Conservation (phyloP, 305 asterid species). For the Striga hermonthica region DNA sequence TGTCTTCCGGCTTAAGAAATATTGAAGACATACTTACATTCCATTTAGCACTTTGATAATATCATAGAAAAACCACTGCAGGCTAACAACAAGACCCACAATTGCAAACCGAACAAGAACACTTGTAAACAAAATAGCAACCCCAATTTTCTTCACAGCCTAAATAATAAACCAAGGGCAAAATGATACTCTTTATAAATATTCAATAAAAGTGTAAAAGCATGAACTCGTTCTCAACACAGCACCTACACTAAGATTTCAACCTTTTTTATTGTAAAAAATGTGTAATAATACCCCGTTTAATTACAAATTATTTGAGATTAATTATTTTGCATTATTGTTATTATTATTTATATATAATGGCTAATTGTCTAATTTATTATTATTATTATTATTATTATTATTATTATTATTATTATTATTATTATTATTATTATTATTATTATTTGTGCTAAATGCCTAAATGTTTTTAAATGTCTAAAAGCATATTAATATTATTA, state of each 20-base stretch:
- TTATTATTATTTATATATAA: too few relatives aligned
- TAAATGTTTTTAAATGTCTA: too few relatives aligned
- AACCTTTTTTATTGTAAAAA: constrained; percentile 59
- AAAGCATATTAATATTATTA: too few relatives aligned
- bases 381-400: too few relatives aligned
- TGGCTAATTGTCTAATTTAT: too few relatives aligned
- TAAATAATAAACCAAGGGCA: constrained; percentile 33
- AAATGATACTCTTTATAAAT: background rate
- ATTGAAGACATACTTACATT: constrained; percentile 44
- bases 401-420: too few relatives aligned
- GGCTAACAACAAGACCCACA: constrained; percentile 66
- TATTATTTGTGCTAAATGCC: too few relatives aligned
- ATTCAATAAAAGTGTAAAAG: background rate
- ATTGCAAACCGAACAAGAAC: constrained; percentile 62
- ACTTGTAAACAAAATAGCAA: constrained; percentile 61
- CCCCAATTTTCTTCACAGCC: constrained; percentile 40
- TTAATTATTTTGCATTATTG: too few relatives aligned
- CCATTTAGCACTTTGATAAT: constrained; percentile 63
- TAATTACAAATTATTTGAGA: too few relatives aligned
- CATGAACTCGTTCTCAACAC: background rate
- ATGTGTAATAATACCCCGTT: too few relatives aligned
- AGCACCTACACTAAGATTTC: constrained; percentile 47
- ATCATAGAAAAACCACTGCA: constrained; percentile 79
- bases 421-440: too few relatives aligned
- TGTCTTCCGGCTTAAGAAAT: too few relatives aligned